A percentile compares a stretch with the other conserved stretches of the same genome.
Conservation (phyloP, 2,329 filamentous ascomycete genomes). For the Ophiocordyceps polyrhachis-furcata region DNA sequence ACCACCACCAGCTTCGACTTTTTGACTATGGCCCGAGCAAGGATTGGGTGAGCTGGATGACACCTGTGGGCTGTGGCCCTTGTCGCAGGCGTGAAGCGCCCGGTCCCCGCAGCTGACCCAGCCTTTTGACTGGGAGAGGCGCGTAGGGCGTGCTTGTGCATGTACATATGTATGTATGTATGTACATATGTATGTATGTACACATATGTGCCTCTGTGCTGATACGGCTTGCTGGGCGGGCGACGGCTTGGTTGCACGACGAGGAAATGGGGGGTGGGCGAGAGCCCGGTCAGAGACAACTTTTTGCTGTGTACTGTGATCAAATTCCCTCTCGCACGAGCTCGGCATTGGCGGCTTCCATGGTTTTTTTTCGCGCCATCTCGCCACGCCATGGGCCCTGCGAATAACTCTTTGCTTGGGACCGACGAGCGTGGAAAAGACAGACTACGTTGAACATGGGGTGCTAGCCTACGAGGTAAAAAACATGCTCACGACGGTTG, state of each 20-base stretch:
- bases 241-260: background rate
- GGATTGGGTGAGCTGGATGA: background rate
- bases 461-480: too few relatives aligned
- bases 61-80: background rate
- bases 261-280: background rate
- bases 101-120: background rate
- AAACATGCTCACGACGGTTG: too few relatives aligned
- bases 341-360: too few relatives aligned
- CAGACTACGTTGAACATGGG: too few relatives aligned
- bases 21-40: background rate
- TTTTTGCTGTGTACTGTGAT: too few relatives aligned
- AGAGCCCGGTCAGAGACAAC: background rate
- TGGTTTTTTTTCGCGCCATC: too few relatives aligned
- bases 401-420: too few relatives aligned
- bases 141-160: too few relatives aligned
- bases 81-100: background rate
- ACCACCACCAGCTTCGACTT: background rate
- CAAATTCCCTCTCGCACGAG: too few relatives aligned
- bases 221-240: too few relatives aligned
- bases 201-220: background rate
- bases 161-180: background rate
- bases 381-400: too few relatives aligned
- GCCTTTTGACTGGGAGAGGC: background rate
- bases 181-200: background rate
- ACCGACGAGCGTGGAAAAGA: too few relatives aligned